Conservation (phyloP, 2,329 filamentous ascomycete species). For the Eutypa lata region DNA sequence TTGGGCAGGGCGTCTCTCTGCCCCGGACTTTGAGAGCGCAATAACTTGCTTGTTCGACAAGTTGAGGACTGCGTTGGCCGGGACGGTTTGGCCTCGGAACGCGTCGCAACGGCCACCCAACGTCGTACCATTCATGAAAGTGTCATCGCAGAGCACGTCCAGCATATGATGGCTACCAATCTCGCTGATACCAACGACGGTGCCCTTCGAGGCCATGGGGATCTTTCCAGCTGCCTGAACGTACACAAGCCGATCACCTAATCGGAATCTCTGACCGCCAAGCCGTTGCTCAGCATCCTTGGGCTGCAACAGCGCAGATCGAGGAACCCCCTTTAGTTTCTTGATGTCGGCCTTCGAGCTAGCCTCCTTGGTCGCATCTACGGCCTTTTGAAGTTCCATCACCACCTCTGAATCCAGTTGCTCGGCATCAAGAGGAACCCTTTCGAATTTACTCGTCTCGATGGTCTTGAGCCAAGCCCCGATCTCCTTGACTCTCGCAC, state of each 20-base stretch:
- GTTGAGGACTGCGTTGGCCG: constrained; percentile 85
- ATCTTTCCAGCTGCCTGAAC: constrained; percentile 91
- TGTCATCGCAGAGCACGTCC: constrained; percentile 88
- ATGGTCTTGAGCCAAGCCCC: constrained; percentile 88
- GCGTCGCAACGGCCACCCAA: constrained; percentile 85
- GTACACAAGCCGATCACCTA: constrained; percentile 92
- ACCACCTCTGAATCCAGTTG: constrained; percentile 93
- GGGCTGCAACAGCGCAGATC: constrained; percentile 87
- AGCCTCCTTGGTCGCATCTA: constrained; percentile 58
- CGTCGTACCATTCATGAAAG: constrained; percentile 96
- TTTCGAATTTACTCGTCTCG: constrained; percentile 88
- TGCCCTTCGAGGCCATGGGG: constrained; percentile 86
- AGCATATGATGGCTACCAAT: constrained; percentile 79
- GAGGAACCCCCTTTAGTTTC: constrained; percentile 76
- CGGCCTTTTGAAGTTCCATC: constrained; percentile 71
- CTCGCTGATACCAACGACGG: constrained; percentile 90
- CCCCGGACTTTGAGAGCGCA: constrained; percentile 57
- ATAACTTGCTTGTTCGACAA: constrained; percentile 78
- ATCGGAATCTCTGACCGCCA: constrained; percentile 74
- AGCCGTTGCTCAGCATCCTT: constrained; percentile 91
- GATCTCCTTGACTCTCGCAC: constrained; percentile 86
- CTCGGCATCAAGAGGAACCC: constrained; percentile 92
- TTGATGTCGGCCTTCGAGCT: constrained; percentile 57
- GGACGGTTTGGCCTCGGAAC: constrained; percentile 91
- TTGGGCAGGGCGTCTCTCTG: constrained; percentile 49